Percentiles rank a stretch among this genome's conserved stretches.
These are phyloP conservation scores for Erodium maritimum DNA, from an alignment of 345 rosid species.

Conservation along the genomic window DNA sequence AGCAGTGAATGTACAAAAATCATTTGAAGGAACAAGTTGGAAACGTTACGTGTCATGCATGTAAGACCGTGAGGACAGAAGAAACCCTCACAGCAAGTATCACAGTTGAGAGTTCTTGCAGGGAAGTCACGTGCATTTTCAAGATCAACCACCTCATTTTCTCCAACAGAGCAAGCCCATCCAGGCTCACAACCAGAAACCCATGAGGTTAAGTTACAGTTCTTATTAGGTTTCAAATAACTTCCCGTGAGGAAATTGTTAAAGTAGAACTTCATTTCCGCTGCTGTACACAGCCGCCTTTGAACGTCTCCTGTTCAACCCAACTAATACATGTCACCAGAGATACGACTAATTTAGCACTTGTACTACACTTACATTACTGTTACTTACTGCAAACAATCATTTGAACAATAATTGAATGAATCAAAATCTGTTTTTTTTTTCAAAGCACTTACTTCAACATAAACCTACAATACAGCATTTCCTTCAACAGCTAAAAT, in stretches of 20 bases:
- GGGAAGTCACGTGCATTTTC: slow-evolving; percentile 46
- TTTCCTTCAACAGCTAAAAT: no score
- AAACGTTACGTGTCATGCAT: slow-evolving; percentile 79
- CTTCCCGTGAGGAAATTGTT: slow-evolving; percentile 29
- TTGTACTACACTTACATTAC: no score
- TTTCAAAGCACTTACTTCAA: no score
- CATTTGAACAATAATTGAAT: no score
- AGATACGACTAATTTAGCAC: no score
- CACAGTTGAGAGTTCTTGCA: slow-evolving; percentile 43
- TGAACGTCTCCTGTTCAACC: slow-evolving; percentile 38
- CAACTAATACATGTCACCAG: slow-evolving; percentile 6
- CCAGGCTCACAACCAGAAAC: slow-evolving; percentile 92
- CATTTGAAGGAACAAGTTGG: neutral
- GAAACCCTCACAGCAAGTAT: slow-evolving; percentile 84
- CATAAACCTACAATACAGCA: no score
- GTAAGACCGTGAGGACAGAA: slow-evolving; percentile 89
- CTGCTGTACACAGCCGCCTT: slow-evolving; percentile 56
- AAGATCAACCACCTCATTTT: slow-evolving; percentile 33
- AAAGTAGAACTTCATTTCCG: slow-evolving; percentile 70
- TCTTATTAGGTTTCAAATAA: slow-evolving; percentile 47
- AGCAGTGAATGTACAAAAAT: neutral
- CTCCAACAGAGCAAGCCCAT: slow-evolving; percentile 69
- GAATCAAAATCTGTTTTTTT: no score
- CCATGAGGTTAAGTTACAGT: slow-evolving; percentile 84
- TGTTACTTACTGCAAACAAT: no score